Percentiles rank a stretch among this genome's conserved stretches.
phyloP scores from a whole-genome alignment of 176 grass and related monocot species.

The Tuctoria greenei region DNA sequence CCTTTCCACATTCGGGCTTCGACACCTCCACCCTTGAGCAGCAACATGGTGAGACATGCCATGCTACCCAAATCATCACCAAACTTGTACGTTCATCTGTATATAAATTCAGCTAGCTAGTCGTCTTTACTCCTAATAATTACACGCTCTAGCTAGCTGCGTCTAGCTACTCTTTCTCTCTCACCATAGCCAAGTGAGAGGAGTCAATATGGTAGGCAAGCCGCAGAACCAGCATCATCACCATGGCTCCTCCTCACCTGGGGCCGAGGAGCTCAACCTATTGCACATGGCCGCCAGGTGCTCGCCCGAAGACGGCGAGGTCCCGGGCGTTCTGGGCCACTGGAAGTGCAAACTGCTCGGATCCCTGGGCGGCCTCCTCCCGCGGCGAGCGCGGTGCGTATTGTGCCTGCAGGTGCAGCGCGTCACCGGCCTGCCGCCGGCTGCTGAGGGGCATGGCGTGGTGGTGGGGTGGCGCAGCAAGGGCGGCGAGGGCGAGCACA shows the following conservation, averaged over 20 bases:
- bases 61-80: slow-evolving; percentile 81
- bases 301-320: slow-evolving; percentile 21
- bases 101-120: slow-evolving; percentile 17
- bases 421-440: slow-evolving; percentile 51
- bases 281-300: slow-evolving; percentile 46
- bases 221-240: slow-evolving; percentile 35
- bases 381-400: slow-evolving; percentile 54
- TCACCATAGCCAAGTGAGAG: background rate
- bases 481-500: slow-evolving; percentile 75
- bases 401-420: slow-evolving; percentile 89
- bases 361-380: slow-evolving; percentile 47
- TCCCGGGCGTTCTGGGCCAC: slow-evolving; percentile 35
- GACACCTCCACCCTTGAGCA: slow-evolving; percentile 23
- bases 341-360: slow-evolving; percentile 61
- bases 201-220: slow-evolving; percentile 47
- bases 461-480: slow-evolving; percentile 79
- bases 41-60: slow-evolving; percentile 60
- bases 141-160: background rate
- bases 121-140: slow-evolving; percentile 20
- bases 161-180: background rate
- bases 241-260: slow-evolving; percentile 45
- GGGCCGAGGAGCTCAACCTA: slow-evolving; percentile 69
- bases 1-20: slow-evolving; percentile 66
- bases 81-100: slow-evolving; percentile 34
- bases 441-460: slow-evolving; percentile 47